Evolutionary conservation across 768 basidiomycete genomes (phyloP).

Genomic region (Cystofilobasidium ferigula): DNA sequence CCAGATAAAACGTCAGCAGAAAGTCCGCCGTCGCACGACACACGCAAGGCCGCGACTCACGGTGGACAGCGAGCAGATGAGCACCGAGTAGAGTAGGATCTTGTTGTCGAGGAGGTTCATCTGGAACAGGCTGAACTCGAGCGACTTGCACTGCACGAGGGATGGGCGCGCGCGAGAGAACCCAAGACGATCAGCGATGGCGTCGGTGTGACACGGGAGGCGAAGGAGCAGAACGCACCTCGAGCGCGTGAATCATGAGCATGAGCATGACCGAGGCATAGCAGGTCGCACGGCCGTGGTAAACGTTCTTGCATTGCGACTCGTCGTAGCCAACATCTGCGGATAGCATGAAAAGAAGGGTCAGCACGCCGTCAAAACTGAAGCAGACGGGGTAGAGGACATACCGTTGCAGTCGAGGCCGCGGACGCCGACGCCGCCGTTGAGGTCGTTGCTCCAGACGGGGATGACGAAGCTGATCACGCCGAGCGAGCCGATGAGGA

Average conservation of each 20-base stretch:
- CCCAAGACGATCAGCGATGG: background rate
- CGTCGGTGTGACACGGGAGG: background rate
- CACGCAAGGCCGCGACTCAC: background rate
- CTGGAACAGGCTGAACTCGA: slow-evolving; percentile 35
- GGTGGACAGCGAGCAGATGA: slow-evolving; percentile 35
- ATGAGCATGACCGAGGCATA: slow-evolving; percentile 40
- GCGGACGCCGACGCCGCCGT: slow-evolving; percentile 1
- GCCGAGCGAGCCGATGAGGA: slow-evolving; percentile 34
- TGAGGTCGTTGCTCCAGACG: slow-evolving; percentile 21
- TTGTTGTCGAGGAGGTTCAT: slow-evolving; percentile 39
- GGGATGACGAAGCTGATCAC: slow-evolving; percentile 31
- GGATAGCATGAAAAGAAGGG: background rate
- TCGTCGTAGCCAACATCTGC: slow-evolving; percentile 33
- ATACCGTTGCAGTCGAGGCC: background rate
- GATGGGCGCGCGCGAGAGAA: slow-evolving; percentile 24
- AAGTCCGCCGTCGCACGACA: too few species aligned
- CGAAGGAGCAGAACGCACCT: background rate
- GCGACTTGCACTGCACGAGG: slow-evolving; percentile 38
- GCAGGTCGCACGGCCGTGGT: slow-evolving; percentile 39
- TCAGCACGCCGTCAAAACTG: slow-evolving; percentile 17
- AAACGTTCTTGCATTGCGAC: slow-evolving; percentile 37
- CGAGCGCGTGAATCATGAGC: slow-evolving; percentile 28
- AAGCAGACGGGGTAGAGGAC: background rate
- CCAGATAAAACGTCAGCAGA: too few species aligned
- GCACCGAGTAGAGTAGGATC: slow-evolving; percentile 36